These are phyloP conservation scores for Persicaria tinctoria DNA, from an alignment of 148 eudicot genomes.

Conservation along the genomic window DNA sequence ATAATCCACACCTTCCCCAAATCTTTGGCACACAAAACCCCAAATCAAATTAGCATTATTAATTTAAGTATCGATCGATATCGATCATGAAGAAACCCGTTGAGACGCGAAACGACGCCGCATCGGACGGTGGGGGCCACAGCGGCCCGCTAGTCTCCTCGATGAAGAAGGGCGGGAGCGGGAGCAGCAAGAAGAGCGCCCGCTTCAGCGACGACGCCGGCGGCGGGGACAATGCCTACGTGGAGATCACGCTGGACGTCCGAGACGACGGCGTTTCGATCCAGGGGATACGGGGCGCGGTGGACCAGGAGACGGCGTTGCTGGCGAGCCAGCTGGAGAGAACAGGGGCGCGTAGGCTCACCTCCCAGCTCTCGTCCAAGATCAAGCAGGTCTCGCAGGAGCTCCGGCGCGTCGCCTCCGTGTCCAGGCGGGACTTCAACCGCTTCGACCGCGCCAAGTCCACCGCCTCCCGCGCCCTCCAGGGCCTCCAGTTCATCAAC, in stretches of 20 bases:
- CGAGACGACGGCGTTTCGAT: slow-evolving; percentile 39
- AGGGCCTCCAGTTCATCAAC: slow-evolving; percentile 35
- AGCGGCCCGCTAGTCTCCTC: slow-evolving; percentile 28
- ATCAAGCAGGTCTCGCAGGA: slow-evolving; percentile 35
- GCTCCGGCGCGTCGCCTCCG: slow-evolving; percentile 31
- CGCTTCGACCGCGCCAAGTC: slow-evolving; percentile 31
- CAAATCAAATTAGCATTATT: no score
- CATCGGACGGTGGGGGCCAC: neutral
- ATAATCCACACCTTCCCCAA: no score
- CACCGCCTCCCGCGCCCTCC: slow-evolving; percentile 32
- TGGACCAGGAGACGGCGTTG: slow-evolving; percentile 30
- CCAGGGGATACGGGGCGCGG: slow-evolving; percentile 29
- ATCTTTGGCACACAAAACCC: no score
- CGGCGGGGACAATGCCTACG: slow-evolving; percentile 21
- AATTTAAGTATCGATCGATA: no score
- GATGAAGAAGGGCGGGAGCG: slow-evolving; percentile 3
- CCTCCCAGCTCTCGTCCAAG: slow-evolving; percentile 31
- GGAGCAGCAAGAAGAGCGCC: slow-evolving; percentile 4
- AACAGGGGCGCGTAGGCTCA: slow-evolving; percentile 7
- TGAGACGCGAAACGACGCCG: slow-evolving; percentile 11
- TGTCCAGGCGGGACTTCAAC: slow-evolving; percentile 5
- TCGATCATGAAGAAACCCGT: no score
- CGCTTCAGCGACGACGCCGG: slow-evolving; percentile 3
- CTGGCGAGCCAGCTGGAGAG: slow-evolving; percentile 28
- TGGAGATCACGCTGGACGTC: slow-evolving; percentile 41